These are phyloP conservation scores for Apiospora hydei DNA, from an alignment of 2,329 filamentous ascomycete genomes.

Conservation along the genomic window DNA sequence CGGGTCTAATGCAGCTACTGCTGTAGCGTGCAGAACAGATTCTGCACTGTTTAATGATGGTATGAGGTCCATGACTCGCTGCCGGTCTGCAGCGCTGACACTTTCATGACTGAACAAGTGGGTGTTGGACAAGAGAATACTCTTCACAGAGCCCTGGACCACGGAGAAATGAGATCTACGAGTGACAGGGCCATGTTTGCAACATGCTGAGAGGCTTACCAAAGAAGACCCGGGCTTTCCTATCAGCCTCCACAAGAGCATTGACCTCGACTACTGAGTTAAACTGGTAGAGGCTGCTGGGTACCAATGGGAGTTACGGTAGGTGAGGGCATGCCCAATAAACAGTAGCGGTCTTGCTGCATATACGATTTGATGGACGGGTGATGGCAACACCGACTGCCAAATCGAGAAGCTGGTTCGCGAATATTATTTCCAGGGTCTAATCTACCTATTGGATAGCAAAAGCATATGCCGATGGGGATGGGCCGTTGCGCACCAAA, in stretches of 20 bases:
- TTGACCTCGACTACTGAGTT: background rate
- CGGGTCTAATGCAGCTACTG: background rate
- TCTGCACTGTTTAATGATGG: background rate
- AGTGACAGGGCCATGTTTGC: background rate
- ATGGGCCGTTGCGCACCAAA: conserved; percentile 12
- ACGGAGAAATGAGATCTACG: background rate
- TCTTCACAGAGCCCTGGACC: background rate
- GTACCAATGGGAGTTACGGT: background rate
- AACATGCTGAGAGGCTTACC: background rate
- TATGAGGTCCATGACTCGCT: background rate
- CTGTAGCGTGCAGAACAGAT: background rate
- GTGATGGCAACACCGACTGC: background rate
- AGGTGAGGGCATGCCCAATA: background rate
- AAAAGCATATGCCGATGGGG: background rate
- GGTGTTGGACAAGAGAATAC: background rate
- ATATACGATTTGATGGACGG: background rate
- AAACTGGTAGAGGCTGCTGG: background rate
- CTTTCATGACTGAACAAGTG: background rate
- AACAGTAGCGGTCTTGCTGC: background rate
- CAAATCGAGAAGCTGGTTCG: background rate
- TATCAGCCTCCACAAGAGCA: background rate
- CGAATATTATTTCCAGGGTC: background rate
- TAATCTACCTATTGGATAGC: background rate
- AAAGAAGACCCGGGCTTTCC: background rate
- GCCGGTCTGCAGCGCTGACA: background rate